A percentile compares a stretch with the other conserved stretches of the same genome.
Conservation (phyloP, 257 asterid genomes). For the Cynanchum wilfordii region DNA sequence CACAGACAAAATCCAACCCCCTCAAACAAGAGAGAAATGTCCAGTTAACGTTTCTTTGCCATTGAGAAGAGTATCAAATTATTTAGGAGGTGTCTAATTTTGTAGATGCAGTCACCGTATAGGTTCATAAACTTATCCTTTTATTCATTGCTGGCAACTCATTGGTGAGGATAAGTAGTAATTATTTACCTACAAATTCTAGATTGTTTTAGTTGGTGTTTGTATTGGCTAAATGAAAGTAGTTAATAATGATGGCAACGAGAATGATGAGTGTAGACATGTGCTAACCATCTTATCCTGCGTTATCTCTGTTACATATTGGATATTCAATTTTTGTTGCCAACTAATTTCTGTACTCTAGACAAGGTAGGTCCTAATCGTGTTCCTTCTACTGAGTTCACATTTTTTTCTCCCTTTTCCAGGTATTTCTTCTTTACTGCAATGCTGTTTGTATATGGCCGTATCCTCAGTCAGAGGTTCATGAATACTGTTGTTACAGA, state of each 20-base stretch:
- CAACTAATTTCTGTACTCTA: background rate
- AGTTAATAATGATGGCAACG: background rate
- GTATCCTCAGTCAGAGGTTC: constrained; percentile 79
- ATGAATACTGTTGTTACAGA: constrained; percentile 72
- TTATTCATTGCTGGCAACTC: background rate
- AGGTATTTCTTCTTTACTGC: constrained; percentile 93
- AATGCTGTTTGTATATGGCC: constrained; percentile 80
- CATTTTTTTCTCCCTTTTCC: constrained; percentile 16
- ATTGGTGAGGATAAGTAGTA: background rate
- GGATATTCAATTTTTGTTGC: background rate
- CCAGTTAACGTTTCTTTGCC: background rate
- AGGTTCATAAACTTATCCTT: background rate
- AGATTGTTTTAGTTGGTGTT: background rate
- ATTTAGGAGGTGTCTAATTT: background rate
- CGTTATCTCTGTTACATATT: background rate
- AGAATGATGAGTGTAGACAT: background rate
- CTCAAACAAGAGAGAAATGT: background rate
- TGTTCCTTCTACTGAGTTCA: constrained; percentile 7
- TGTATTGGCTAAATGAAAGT: background rate
- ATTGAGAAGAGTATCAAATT: background rate
- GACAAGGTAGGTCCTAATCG: background rate
- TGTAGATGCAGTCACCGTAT: background rate
- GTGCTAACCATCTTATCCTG: background rate
- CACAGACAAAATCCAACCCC: no score
- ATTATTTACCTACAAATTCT: background rate